phyloP scores from a whole-genome alignment of 2,329 filamentous ascomycete genomes.

The Allantophomopsis lycopodina region DNA sequence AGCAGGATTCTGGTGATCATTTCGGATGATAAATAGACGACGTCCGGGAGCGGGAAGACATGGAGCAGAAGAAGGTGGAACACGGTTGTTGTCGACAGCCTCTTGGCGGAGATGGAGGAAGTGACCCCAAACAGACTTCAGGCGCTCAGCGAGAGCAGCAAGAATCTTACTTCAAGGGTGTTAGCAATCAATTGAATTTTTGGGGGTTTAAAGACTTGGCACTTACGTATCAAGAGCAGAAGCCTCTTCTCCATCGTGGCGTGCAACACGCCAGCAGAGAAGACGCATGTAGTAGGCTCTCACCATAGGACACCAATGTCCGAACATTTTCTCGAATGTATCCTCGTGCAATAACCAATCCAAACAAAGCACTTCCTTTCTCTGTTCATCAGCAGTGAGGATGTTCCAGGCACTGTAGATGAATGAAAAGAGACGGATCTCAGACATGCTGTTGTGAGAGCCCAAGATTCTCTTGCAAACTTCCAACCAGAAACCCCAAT shows the following conservation, averaged over 20 bases:
- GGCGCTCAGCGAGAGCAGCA: constrained; percentile 36
- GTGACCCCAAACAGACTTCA: constrained; percentile 48
- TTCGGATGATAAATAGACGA: constrained; percentile 55
- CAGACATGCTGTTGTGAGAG: constrained; percentile 59
- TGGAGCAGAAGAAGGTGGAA: constrained; percentile 46
- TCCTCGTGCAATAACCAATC: constrained; percentile 46
- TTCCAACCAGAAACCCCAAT: constrained; percentile 56
- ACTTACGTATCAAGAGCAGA: constrained; percentile 41
- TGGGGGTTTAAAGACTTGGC: background rate
- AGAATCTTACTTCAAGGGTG: constrained; percentile 35
- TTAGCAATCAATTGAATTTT: constrained; percentile 9
- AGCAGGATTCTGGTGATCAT: constrained; percentile 32
- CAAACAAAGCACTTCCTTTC: constrained; percentile 46
- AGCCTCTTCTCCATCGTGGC: constrained; percentile 41
- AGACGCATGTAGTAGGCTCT: constrained; percentile 61
- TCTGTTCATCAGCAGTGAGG: constrained; percentile 35
- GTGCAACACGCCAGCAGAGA: constrained; percentile 55
- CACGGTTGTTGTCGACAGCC: constrained; percentile 31
- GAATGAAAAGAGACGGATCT: constrained; percentile 56
- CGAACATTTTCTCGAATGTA: constrained; percentile 54
- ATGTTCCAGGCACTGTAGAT: constrained; percentile 52
- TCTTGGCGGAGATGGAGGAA: constrained; percentile 45
- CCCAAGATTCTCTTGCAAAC: constrained; percentile 55
- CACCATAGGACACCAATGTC: constrained; percentile 71
- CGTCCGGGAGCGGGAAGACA: constrained; percentile 57